A percentile compares a stretch with the other conserved stretches of the same genome.
These are phyloP conservation scores for Globisporangium ultimum DNA, from an alignment of 352 stramenopile species.

Conservation along the genomic window DNA sequence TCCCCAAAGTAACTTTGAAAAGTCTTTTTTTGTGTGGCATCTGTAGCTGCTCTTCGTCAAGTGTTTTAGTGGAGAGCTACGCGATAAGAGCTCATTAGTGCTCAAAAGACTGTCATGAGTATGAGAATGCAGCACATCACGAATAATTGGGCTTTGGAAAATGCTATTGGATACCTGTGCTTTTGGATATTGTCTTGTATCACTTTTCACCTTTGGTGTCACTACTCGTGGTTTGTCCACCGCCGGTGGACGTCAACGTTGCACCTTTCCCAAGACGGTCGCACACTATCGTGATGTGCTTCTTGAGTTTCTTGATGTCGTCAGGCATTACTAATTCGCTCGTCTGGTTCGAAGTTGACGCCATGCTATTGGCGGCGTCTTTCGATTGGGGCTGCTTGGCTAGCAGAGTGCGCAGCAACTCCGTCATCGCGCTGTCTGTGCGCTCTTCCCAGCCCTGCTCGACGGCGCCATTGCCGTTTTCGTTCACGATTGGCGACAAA, in stretches of 20 bases:
- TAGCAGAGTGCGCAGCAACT: conserved; percentile 79
- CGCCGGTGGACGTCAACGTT: conserved; percentile 27
- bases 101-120: too few species aligned
- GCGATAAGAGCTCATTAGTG: too few species aligned
- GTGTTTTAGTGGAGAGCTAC: too few species aligned
- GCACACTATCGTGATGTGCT: conserved; percentile 89
- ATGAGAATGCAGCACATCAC: too few species aligned
- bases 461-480: conserved; percentile 36
- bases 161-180: too few species aligned
- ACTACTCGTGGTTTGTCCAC: too few species aligned
- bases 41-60: too few species aligned
- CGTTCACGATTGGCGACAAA: conserved; percentile 59
- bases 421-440: conserved; percentile 79
- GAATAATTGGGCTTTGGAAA: too few species aligned
- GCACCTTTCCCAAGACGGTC: conserved; percentile 85
- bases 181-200: too few species aligned
- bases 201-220: too few species aligned
- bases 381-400: conserved; percentile 48
- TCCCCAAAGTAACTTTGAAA: too few species aligned
- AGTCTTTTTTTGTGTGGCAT: too few species aligned
- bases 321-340: conserved; percentile 63
- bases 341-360: conserved; percentile 15
- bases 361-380: conserved; percentile 16
- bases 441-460: conserved; percentile 89
- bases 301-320: conserved; percentile 87